A percentile compares a stretch with the other conserved stretches of the same genome.
Conservation (phyloP, 352 stramenopile species). For the Globisporangium viniferum region DNA sequence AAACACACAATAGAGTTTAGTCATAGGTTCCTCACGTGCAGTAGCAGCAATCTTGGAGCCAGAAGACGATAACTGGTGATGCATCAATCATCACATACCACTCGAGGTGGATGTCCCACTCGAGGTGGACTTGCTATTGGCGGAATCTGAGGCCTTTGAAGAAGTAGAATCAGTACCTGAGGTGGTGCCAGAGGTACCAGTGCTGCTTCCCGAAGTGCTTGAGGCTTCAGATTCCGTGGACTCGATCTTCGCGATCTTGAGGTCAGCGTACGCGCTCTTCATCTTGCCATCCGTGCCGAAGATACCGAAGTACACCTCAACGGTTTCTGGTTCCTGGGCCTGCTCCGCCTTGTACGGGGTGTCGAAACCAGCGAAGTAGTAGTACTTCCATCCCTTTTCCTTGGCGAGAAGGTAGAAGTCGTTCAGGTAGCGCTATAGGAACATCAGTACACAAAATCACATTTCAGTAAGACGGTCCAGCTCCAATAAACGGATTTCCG, state of each 20-base stretch:
- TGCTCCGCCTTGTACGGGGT: slow-evolving; percentile 74
- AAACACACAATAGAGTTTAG: background rate
- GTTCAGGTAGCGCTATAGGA: slow-evolving; percentile 58
- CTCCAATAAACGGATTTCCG: background rate
- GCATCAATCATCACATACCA: slow-evolving; percentile 10
- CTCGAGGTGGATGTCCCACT: slow-evolving; percentile 3
- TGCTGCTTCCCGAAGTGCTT: slow-evolving; percentile 19
- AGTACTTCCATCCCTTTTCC: slow-evolving; percentile 77
- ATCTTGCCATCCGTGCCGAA: slow-evolving; percentile 60
- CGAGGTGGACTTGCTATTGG: slow-evolving; percentile 3
- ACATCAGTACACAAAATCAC: background rate
- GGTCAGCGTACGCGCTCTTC: slow-evolving; percentile 56
- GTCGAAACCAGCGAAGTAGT: slow-evolving; percentile 86
- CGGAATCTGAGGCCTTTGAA: background rate
- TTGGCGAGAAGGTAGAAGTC: slow-evolving; percentile 73
- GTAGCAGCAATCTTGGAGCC: background rate
- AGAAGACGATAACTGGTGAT: slow-evolving; percentile 5
- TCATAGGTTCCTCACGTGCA: background rate
- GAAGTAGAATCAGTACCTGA: slow-evolving; percentile 12
- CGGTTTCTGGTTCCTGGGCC: slow-evolving; percentile 39
- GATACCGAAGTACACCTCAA: slow-evolving; percentile 79
- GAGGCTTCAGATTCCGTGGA: slow-evolving; percentile 25
- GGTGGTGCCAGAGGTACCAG: slow-evolving; percentile 4
- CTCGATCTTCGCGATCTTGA: slow-evolving; percentile 47
- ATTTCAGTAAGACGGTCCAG: slow-evolving; percentile 4